phyloP scores from a whole-genome alignment of 371 early-diverging fungal species.

The Mortierella sp. region DNA sequence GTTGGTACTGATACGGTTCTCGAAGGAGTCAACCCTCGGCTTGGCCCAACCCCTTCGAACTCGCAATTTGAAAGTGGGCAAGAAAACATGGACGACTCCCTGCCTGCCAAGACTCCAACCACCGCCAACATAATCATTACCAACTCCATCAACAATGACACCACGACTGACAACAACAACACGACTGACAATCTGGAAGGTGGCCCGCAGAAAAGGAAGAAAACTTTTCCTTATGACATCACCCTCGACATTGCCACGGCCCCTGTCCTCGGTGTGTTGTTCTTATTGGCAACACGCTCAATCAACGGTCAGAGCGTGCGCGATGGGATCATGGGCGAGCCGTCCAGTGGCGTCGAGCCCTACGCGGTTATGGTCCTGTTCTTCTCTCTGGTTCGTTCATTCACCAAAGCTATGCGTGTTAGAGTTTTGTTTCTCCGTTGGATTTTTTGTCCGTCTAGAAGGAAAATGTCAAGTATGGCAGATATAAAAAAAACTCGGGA shows the following conservation, averaged over 20 bases:
- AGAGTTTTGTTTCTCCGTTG: not conserved
- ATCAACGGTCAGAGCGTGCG: conserved; percentile 66
- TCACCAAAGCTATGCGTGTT: not conserved
- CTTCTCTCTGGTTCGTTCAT: conserved; percentile 72
- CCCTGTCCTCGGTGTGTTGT: conserved; percentile 74
- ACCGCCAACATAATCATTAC: not conserved
- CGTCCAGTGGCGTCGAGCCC: conserved; percentile 73
- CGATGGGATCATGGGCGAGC: conserved; percentile 74
- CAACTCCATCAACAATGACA: not conserved
- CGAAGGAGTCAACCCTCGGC: not conserved
- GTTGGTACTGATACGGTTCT: not conserved
- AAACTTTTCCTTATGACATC: conserved; percentile 34
- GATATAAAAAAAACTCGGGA: not conserved
- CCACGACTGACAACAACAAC: not conserved
- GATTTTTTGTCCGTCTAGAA: not conserved
- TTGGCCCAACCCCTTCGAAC: not conserved
- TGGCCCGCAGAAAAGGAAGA: conserved; percentile 1
- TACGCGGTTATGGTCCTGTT: conserved; percentile 83
- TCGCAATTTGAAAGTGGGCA: not conserved
- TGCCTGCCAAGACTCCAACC: not conserved
- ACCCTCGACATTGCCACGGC: conserved; percentile 77
- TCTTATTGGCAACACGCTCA: conserved; percentile 70
- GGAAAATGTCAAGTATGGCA: not conserved
- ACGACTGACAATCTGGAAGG: not conserved
- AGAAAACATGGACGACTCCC: not conserved